Evolutionary conservation across 768 basidiomycete species (phyloP).

Genomic region (Xerocomellus intermedius): DNA sequence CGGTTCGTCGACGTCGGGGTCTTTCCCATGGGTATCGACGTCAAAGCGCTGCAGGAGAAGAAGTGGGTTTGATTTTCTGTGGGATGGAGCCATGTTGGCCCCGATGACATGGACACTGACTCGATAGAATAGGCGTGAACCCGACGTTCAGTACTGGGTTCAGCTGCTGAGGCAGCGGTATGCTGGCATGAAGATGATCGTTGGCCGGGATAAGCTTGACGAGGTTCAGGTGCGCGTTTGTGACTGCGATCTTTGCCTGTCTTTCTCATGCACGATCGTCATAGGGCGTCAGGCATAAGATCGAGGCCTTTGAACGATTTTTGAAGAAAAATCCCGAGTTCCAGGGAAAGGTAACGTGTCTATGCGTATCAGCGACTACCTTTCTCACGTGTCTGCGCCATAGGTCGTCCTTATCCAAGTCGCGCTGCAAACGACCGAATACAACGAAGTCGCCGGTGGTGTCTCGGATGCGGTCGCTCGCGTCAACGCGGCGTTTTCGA

Average conservation of each 20-base stretch:
- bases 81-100: background rate
- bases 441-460: conserved; percentile 69
- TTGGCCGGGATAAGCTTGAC: conserved; percentile 87
- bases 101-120: conserved; percentile 9
- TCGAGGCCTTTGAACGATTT: conserved; percentile 81
- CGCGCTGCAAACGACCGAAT: conserved; percentile 77
- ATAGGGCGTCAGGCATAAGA: conserved; percentile 76
- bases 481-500: conserved; percentile 81
- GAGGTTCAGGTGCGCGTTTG: conserved; percentile 58
- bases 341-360: conserved; percentile 58
- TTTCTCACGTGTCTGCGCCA: background rate
- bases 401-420: conserved; percentile 84
- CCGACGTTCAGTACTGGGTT: conserved; percentile 55
- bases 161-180: conserved; percentile 75
- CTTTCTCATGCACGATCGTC: background rate
- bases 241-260: no score
- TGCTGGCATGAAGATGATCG: conserved; percentile 81
- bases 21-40: conserved; percentile 92
- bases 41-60: conserved; percentile 60
- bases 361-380: background rate
- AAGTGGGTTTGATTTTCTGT: conserved; percentile 42
- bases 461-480: conserved; percentile 72
- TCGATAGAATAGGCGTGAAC: background rate
- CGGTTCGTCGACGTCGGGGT: conserved; percentile 83
- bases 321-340: conserved; percentile 77